A percentile compares a stretch with the other conserved stretches of the same genome.
These are phyloP conservation scores for Metahyphopichia silvanorum DNA, from an alignment of 805 yeast genomes.

Conservation along the genomic window DNA sequence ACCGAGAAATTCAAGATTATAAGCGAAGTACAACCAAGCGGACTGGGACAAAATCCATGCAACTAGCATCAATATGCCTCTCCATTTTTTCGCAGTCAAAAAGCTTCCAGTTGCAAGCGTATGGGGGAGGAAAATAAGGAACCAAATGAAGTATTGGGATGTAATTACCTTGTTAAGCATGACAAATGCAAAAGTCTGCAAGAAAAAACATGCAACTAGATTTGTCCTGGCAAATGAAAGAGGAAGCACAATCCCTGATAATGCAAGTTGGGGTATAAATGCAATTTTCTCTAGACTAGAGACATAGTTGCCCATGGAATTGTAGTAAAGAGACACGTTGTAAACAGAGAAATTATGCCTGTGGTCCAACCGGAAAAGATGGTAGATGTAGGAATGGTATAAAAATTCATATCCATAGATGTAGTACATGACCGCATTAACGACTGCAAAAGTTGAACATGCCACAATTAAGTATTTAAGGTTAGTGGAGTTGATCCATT, in stretches of 20 bases:
- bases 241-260: slow-evolving; percentile 63
- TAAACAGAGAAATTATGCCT: slow-evolving; percentile 92
- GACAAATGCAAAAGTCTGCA: slow-evolving; percentile 44
- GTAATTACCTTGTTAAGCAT: slow-evolving; percentile 64
- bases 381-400: slow-evolving; percentile 78
- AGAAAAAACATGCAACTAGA: slow-evolving; percentile 30
- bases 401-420: slow-evolving; percentile 75
- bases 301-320: slow-evolving; percentile 29
- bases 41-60: slow-evolving; percentile 75
- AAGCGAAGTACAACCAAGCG: slow-evolving; percentile 76
- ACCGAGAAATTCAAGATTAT: slow-evolving; percentile 78
- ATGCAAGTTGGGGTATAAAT: slow-evolving; percentile 74
- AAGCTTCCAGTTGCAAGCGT: slow-evolving; percentile 48
- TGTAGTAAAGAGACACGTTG: slow-evolving; percentile 67
- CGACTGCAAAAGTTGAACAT: slow-evolving; percentile 37
- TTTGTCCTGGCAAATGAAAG: slow-evolving; percentile 29
- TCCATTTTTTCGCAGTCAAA: slow-evolving; percentile 14
- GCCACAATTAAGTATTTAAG: slow-evolving; percentile 30
- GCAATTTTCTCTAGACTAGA: slow-evolving; percentile 61
- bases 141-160: slow-evolving; percentile 96
- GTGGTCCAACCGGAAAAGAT: slow-evolving; percentile 80
- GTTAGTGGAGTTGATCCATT: slow-evolving; percentile 38
- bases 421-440: slow-evolving; percentile 60
- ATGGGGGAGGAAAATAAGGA: slow-evolving; percentile 78
- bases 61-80: slow-evolving; percentile 40